A percentile compares a stretch with the other conserved stretches of the same genome.
Evolutionary conservation across 2,329 filamentous ascomycete species (phyloP).

Genomic region (Neonectria magnoliae): DNA sequence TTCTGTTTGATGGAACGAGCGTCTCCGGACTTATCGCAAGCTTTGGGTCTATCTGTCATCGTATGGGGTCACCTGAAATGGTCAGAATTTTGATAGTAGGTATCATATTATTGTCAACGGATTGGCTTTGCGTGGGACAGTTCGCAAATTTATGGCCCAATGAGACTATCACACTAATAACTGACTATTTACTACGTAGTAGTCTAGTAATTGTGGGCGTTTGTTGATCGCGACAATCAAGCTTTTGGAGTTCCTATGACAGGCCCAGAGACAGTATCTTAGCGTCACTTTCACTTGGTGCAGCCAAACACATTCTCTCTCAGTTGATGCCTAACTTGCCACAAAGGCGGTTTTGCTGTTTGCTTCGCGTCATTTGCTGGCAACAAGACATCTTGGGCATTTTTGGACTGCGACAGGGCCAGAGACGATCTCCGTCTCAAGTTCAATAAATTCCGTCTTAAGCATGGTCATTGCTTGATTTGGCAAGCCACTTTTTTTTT

Average conservation of each 20-base stretch:
- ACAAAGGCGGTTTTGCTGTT: not conserved
- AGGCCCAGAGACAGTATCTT: not conserved
- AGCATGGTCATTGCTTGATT: slow-evolving; percentile 9
- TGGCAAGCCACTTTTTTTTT: slow-evolving; percentile 10
- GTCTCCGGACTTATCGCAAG: slow-evolving; percentile 21
- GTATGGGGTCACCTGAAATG: slow-evolving; percentile 23
- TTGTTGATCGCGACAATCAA: not conserved
- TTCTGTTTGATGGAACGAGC: slow-evolving; percentile 29
- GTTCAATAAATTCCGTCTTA: not conserved
- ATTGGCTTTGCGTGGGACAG: slow-evolving; percentile 6
- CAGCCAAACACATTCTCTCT: slow-evolving; percentile 5
- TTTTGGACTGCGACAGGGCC: not conserved
- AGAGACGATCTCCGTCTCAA: not conserved
- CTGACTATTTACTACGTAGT: no score
- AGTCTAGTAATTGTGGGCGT: slow-evolving; percentile 2
- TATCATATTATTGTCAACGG: slow-evolving; percentile 8
- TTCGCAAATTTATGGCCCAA: not conserved
- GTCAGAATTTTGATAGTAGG: not conserved
- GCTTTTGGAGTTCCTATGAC: not conserved
- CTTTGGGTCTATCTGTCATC: slow-evolving; percentile 22
- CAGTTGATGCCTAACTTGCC: not conserved
- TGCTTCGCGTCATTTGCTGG: not conserved
- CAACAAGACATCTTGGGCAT: not conserved
- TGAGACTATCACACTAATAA: not conserved
- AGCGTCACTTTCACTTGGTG: slow-evolving; percentile 5